Evolutionary conservation across 495 filamentous ascomycete genomes (phyloP), one percentile per base, ranked within the genome.

Genomic region (Hypoxylon crocopeplum): DNA sequence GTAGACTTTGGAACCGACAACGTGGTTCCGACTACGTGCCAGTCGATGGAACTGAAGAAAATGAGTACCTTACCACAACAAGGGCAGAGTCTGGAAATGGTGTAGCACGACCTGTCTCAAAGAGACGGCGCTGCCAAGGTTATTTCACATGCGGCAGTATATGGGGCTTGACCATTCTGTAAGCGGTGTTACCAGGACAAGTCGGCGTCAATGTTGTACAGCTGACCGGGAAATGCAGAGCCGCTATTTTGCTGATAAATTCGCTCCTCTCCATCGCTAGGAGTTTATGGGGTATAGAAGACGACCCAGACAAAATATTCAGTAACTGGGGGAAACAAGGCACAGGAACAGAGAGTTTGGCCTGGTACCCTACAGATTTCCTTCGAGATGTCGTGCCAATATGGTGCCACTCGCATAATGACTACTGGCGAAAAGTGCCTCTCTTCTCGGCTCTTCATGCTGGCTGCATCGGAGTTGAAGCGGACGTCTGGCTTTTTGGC

Each of bases 381-480:
- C 86, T 89, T 4, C 80, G 84, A 7, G 88, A 88, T 58, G 83
- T 93, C 32, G 50, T 77, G 0, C 90, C 91, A 0, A 82, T 88
- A 36, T 79, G 76, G 3, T 91, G 87, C 41, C 83, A 89, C 70
- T 93, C 90, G 0, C 92, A 97, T 72, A 97, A 97, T 67, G 92
- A 97, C 75, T 96, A 96, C 73, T 96, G 86, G 86, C 87, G 91
- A 5, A 80, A 78, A 8, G 81, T 91, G 2, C 93, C 93, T n/a
- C 60, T 82, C 6, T 81, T 79, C 67, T 85, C 83, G 2, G 86
- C 87, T 2, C 70, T 91, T 7, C 77, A 79, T 24, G 86, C 82
- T 27, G 78, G 88, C 12, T 86, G 85, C 65, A 85, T 82, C 33
- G 90, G 93, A 2, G 84, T 91, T 15, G 93, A 97, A 74, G 91